Base-by-base conservation (phyloP, 805 yeast genomes). In the Suhomyces sp. region DNA sequence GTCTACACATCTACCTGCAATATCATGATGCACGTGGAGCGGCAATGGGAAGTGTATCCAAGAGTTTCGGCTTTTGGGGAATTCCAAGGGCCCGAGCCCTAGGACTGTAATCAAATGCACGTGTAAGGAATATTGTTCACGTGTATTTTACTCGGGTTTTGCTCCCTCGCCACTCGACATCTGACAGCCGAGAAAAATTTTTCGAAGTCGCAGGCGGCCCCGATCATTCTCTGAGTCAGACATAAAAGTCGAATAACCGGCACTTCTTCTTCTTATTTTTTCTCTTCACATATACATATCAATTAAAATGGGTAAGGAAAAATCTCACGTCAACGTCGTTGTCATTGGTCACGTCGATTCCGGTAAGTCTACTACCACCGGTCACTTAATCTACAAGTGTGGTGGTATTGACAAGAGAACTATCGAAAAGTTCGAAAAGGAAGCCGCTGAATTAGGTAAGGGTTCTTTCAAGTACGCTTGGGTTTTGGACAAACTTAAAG, bases 321-420 rank as follows among this genome's bases (percentile, higher is more conserved):
- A 93, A 87, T 73, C 83, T 81, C 98, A 93, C 89, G 89, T 93
- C 84, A 93, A 93, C 97, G 96, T 93, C 83, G 99, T 94, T 80
- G 98, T 94, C 77, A 93, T 93, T 80, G 99, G 98, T 82, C 98
- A 93, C 96, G 98, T 94, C 97, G 98, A 93, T 83, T 92, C 97
- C 72, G 77, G 77, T 71, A 68, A 89, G 84, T 93, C 97, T 63
- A 92, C 98, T 76, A 93, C 97, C 81, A 92, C 98, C 78, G 97
- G 97, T 81, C 97, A 92, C 87, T 88, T 92, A 82, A 91, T 92
- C 76, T 92, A 77, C 96, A 91, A 91, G 93, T 92, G 97, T 84
- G 97, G 97, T 88, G 97, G 96, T 87, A 89, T 89, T 71, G 97
- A 91, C 83, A 91, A 90, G 89, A 88, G 97, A 85, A 91, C 97